Evolutionary conservation across 2,329 filamentous ascomycete genomes (phyloP).

Genomic region (Aspergillus nomiae): DNA sequence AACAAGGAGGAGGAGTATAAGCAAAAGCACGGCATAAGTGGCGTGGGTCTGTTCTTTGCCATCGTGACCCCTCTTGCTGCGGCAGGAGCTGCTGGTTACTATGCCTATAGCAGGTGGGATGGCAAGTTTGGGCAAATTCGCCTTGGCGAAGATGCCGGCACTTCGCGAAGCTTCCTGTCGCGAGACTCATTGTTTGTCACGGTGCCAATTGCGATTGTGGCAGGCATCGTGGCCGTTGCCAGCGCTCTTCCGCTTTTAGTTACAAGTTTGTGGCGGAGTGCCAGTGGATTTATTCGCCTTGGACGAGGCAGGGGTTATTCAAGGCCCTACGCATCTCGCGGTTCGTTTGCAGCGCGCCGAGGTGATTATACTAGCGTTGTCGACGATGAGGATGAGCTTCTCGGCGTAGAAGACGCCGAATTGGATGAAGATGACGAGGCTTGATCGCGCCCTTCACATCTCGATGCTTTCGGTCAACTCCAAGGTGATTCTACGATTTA

Average conservation of each 20-base stretch:
- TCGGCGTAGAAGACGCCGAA: slow-evolving; percentile 84
- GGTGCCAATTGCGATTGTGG: slow-evolving; percentile 78
- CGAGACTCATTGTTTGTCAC: slow-evolving; percentile 75
- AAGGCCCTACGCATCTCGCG: slow-evolving; percentile 80
- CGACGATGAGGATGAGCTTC: slow-evolving; percentile 88
- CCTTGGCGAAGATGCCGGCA: slow-evolving; percentile 66
- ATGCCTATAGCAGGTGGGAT: slow-evolving; percentile 80
- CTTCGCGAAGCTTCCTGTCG: slow-evolving; percentile 55
- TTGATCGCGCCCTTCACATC: slow-evolving; percentile 18
- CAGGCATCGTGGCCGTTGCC: slow-evolving; percentile 75
- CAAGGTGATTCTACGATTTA: slow-evolving; percentile 11
- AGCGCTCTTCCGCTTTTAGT: slow-evolving; percentile 73
- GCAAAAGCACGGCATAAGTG: slow-evolving; percentile 69
- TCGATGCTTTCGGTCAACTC: not conserved
- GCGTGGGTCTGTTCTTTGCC: slow-evolving; percentile 79
- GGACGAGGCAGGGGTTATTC: slow-evolving; percentile 52
- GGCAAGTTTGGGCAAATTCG: slow-evolving; percentile 90
- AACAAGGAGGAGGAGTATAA: slow-evolving; percentile 82
- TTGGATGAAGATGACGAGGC: slow-evolving; percentile 77
- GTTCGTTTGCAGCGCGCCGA: slow-evolving; percentile 82
- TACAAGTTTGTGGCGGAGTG: slow-evolving; percentile 71
- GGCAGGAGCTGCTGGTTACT: slow-evolving; percentile 77
- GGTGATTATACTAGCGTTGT: slow-evolving; percentile 89
- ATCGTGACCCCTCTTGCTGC: slow-evolving; percentile 73
- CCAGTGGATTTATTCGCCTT: slow-evolving; percentile 53